Evolutionary conservation across 805 yeast genomes (phyloP).

Genomic region (Groenewaldozyma tartarivorans): DNA sequence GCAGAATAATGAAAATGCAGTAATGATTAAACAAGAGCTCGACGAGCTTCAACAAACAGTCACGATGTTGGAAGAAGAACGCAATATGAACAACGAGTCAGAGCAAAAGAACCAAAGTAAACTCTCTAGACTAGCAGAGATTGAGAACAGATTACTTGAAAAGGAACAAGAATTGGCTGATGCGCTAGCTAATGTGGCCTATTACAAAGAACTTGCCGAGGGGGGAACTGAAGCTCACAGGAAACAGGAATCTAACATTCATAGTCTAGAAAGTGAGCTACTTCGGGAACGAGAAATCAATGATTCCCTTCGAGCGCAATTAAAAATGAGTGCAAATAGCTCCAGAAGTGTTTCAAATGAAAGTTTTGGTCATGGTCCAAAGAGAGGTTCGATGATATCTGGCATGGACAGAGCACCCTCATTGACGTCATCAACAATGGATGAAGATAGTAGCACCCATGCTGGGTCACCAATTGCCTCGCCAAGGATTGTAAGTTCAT

Average conservation of each 20-base stretch:
- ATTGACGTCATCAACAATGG: no score
- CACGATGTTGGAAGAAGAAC: slow-evolving; percentile 17
- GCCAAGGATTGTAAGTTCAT: background rate
- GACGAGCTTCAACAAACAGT: slow-evolving; percentile 21
- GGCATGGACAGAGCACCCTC: no score
- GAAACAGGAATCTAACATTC: background rate
- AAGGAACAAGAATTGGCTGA: slow-evolving; percentile 22
- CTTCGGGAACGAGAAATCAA: background rate
- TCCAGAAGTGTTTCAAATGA: background rate
- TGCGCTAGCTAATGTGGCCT: slow-evolving; percentile 11
- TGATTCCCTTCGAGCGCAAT: background rate
- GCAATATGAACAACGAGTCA: slow-evolving; percentile 16
- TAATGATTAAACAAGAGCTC: slow-evolving; percentile 16
- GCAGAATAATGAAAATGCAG: slow-evolving; percentile 15
- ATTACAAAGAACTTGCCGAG: slow-evolving; percentile 9
- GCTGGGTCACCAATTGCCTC: background rate
- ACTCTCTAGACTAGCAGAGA: slow-evolving; percentile 26
- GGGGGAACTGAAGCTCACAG: slow-evolving; percentile 1
- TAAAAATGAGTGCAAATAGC: background rate
- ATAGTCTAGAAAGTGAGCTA: background rate
- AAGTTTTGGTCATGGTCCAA: no score
- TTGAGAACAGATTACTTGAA: slow-evolving; percentile 27
- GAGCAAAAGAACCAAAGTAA: slow-evolving; percentile 24
- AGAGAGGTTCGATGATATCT: no score
- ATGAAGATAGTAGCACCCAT: background rate